Percentiles rank a stretch among this genome's conserved stretches.
Conservation (phyloP, 257 asterid genomes). For the Nicotiana sylvestris region DNA sequence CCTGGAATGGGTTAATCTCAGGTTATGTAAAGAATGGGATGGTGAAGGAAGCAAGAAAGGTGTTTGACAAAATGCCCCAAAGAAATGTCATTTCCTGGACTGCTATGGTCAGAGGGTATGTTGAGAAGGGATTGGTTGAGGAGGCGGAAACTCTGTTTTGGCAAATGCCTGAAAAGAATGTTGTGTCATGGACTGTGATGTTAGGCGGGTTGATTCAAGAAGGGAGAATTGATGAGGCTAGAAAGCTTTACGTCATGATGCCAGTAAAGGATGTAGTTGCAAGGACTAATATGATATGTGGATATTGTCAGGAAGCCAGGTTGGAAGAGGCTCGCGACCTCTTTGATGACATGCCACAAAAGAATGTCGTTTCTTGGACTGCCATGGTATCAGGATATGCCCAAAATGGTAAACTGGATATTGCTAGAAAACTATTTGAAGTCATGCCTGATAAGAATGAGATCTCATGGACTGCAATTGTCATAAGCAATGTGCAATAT, state of each 20-base stretch:
- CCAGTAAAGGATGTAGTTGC: slow-evolving; percentile 60
- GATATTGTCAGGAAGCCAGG: slow-evolving; percentile 56
- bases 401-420: slow-evolving; percentile 57
- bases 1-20: slow-evolving; percentile 76
- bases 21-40: slow-evolving; percentile 62
- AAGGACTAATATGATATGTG: slow-evolving; percentile 67
- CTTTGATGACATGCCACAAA: slow-evolving; percentile 47
- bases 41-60: slow-evolving; percentile 55
- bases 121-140: slow-evolving; percentile 48
- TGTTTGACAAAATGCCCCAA: slow-evolving; percentile 61
- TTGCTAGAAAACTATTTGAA: slow-evolving; percentile 72
- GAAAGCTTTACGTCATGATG: slow-evolving; percentile 48
- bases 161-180: slow-evolving; percentile 72
- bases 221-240: slow-evolving; percentile 49
- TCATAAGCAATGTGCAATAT: slow-evolving; percentile 50
- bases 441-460: slow-evolving; percentile 79
- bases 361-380: slow-evolving; percentile 73
- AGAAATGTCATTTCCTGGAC: slow-evolving; percentile 69
- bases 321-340: slow-evolving; percentile 61
- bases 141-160: slow-evolving; percentile 60
- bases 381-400: slow-evolving; percentile 67
- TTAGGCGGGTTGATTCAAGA: slow-evolving; percentile 57
- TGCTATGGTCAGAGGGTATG: slow-evolving; percentile 62
- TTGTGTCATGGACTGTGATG: slow-evolving; percentile 77
- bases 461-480: slow-evolving; percentile 78